These are phyloP conservation scores for Cladosporium sphaerospermum DNA, from an alignment of 2,329 filamentous ascomycete genomes.

Conservation along the genomic window DNA sequence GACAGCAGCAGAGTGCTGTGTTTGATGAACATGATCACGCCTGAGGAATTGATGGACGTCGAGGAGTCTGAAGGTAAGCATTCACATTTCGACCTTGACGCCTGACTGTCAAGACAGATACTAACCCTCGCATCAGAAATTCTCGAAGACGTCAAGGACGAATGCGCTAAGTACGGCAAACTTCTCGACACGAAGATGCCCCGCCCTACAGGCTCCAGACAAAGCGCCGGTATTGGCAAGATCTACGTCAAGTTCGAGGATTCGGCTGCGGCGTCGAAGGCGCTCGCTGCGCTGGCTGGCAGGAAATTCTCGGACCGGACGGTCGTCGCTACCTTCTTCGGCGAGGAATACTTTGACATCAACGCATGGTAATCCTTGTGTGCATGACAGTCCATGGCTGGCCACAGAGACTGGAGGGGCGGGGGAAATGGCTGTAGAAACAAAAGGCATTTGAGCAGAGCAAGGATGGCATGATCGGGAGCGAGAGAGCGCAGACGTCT, in stretches of 20 bases:
- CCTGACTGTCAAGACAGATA: neutral
- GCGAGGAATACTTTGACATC: slow-evolving; percentile 96
- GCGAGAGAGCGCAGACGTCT: too few species aligned
- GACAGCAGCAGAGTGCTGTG: slow-evolving; percentile 82
- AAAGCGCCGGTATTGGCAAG: slow-evolving; percentile 88
- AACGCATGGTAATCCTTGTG: slow-evolving; percentile 62
- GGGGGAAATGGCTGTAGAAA: too few species aligned
- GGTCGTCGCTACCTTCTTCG: slow-evolving; percentile 93
- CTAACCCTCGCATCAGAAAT: slow-evolving; percentile 61
- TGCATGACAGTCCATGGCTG: too few species aligned
- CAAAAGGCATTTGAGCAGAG: too few species aligned
- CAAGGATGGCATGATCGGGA: too few species aligned
- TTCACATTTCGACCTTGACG: neutral
- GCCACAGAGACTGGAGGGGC: too few species aligned
- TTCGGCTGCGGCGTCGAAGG: slow-evolving; percentile 71
- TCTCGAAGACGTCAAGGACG: slow-evolving; percentile 84
- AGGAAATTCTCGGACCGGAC: slow-evolving; percentile 95
- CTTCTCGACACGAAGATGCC: slow-evolving; percentile 90
- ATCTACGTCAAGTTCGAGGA: slow-evolving; percentile 93
- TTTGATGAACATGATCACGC: slow-evolving; percentile 96
- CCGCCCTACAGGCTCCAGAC: slow-evolving; percentile 72
- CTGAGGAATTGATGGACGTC: slow-evolving; percentile 86
- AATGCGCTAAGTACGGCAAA: slow-evolving; percentile 84
- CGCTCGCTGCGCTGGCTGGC: slow-evolving; percentile 82
- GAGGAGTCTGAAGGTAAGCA: slow-evolving; percentile 54